Percentiles rank a stretch among this genome's conserved stretches.
phyloP scores from a whole-genome alignment of 2,329 filamentous ascomycete genomes.

The Colletotrichum magnum region DNA sequence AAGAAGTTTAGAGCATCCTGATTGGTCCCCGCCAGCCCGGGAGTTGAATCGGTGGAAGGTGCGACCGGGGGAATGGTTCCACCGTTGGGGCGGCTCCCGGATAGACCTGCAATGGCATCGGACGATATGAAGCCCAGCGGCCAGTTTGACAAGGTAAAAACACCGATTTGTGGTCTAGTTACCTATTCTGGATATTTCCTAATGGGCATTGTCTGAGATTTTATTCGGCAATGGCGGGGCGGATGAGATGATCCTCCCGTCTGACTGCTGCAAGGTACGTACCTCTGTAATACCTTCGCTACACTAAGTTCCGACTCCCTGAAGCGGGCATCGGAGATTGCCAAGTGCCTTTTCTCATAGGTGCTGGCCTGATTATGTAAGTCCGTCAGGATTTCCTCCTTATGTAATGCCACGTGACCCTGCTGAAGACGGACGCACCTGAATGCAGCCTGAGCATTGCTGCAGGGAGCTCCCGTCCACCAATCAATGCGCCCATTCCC shows the following conservation, averaged over 20 bases:
- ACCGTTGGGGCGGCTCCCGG: conserved; percentile 31
- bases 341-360: conserved; percentile 6
- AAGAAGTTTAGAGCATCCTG: neutral
- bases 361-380: neutral
- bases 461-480: conserved; percentile 32
- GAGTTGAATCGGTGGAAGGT: neutral
- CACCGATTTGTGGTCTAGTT: neutral
- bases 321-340: neutral
- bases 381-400: rapidly evolving
- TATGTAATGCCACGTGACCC: conserved; percentile 7
- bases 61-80: conserved; percentile 33
- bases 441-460: conserved; percentile 20
- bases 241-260: conserved; percentile 15
- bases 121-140: conserved; percentile 15
- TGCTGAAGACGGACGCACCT: neutral
- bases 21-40: conserved; percentile 16
- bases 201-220: neutral
- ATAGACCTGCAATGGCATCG: conserved; percentile 8
- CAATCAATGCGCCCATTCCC: conserved; percentile 35
- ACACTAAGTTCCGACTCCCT: too few species aligned
- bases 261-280: conserved; percentile 2
- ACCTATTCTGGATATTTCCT: too few species aligned
- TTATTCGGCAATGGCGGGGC: neutral
- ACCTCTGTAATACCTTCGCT: too few species aligned
- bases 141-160: neutral